A percentile compares a stretch with the other conserved stretches of the same genome.
Evolutionary conservation across 768 basidiomycete genomes (phyloP).

Genomic region (Strobilomyces confusus): DNA sequence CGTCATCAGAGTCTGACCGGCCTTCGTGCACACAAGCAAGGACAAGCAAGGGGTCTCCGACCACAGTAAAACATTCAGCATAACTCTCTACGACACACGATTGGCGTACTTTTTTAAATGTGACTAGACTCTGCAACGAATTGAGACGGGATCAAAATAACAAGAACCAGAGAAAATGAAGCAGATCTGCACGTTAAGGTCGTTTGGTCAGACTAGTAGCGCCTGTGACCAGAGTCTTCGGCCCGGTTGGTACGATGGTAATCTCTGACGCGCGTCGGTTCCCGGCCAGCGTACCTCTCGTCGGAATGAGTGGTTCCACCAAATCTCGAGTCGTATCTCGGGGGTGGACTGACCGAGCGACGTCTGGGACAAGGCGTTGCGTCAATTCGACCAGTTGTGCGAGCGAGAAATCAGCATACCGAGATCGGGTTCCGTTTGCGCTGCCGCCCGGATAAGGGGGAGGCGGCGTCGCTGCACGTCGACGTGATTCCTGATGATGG

Average conservation of each 20-base stretch:
- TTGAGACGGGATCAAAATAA: neutral
- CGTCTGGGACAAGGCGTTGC: conserved; percentile 39
- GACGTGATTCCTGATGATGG: conserved; percentile 37
- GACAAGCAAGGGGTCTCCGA: neutral
- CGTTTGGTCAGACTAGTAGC: conserved; percentile 18
- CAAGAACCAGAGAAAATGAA: conserved; percentile 1
- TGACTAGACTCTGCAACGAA: conserved; percentile 1
- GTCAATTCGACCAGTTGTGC: neutral
- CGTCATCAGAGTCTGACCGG: no score
- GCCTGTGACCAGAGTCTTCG: conserved; percentile 28
- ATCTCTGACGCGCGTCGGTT: conserved; percentile 35
- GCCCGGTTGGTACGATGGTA: conserved; percentile 36
- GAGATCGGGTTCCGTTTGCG: conserved; percentile 38
- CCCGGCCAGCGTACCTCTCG: conserved; percentile 49
- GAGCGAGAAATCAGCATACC: conserved; percentile 27
- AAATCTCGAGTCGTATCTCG: conserved; percentile 52
- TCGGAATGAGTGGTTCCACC: conserved; percentile 38
- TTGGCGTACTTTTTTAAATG: conserved; percentile 9
- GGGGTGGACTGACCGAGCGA: conserved; percentile 66
- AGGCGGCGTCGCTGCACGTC: conserved; percentile 48
- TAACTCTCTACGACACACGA: conserved; percentile 2
- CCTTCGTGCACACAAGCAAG: neutral
- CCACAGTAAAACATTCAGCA: conserved; percentile 3
- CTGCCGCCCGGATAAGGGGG: conserved; percentile 49
- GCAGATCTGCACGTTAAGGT: conserved; percentile 3